Base-by-base conservation (phyloP, 2,329 filamentous ascomycete species). In the Mariannaea elegans region DNA sequence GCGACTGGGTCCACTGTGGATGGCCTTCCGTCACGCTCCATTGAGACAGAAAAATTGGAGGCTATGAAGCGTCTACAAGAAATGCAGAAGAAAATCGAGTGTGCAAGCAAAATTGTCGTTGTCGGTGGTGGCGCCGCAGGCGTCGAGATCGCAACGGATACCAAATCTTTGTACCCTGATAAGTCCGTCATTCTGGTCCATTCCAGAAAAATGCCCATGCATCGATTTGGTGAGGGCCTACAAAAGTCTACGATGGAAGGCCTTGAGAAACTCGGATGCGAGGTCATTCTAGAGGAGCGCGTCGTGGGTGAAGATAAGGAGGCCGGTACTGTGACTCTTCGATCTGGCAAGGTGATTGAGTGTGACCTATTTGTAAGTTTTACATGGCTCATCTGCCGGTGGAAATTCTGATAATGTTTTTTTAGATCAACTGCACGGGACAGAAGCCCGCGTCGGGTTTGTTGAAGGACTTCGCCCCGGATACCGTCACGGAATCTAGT, bases 41-140 rank as follows among this genome's bases (percentile, higher is more conserved):
- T 75, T 6, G 73, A 72, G 0, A 73, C 78, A 4, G 73, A 77
- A 4, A 84, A 82, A 59, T 55, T 61, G 0, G 75, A 77, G 14
- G 83, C 80, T 0, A 73, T 82, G 18, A 65, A 70, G 48, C 74
- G 77, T n/a, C 62, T 88, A 34, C 73, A 72, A 41, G 68, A 68
- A 2, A 78, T 85, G 70, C 85, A 86, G 71, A 63, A 66, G 1
- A 72, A 72, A 3, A 81, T 88, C 48, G 75, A 75, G 38, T 64
- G 68, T 0, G 79, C 82, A 1, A 70, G 70, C 12, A 76, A 75
- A 27, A 64, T 86, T 7, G 81, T 84, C 2, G 78, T 86, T 0
- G 78, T 85, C 0, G 87, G 87, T 2, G 86, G 85, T 0, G 87
- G 87, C 3, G 85, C 87, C 1, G 87, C 86, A 0, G 87, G 87